Evolutionary conservation across 164 flowering plant species (phyloP).

Genomic region (Magnolia kwangsiensis): DNA sequence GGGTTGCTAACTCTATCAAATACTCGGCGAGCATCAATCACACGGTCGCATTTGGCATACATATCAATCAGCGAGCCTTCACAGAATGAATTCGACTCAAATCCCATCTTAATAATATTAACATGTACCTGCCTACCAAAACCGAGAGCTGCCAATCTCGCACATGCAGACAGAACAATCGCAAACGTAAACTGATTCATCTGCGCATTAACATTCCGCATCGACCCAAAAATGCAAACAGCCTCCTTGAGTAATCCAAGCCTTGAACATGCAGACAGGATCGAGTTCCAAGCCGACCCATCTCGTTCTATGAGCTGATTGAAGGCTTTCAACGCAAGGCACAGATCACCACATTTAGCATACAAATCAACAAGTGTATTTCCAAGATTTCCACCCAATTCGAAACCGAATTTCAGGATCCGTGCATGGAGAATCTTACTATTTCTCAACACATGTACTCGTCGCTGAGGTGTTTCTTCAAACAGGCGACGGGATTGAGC

Average conservation of each 20-base stretch:
- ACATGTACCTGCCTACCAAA: conserved; percentile 68
- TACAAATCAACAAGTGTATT: conserved; percentile 68
- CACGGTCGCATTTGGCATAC: conserved; percentile 59
- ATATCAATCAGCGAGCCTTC: conserved; percentile 70
- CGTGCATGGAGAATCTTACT: conserved; percentile 52
- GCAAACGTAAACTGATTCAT: conserved; percentile 74
- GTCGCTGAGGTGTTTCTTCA: conserved; percentile 54
- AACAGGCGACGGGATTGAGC: conserved; percentile 37
- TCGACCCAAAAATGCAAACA: conserved; percentile 34
- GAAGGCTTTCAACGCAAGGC: conserved; percentile 48
- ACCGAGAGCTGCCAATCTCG: conserved; percentile 32
- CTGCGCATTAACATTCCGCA: conserved; percentile 33
- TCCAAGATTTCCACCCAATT: conserved; percentile 47
- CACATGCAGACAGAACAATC: conserved; percentile 62
- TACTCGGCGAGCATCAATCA: conserved; percentile 49
- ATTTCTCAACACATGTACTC: conserved; percentile 22
- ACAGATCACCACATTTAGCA: conserved; percentile 65
- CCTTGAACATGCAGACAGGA: conserved; percentile 53
- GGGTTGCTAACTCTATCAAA: conserved; percentile 50
- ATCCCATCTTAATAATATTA: conserved; percentile 51
- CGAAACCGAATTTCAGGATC: conserved; percentile 44
- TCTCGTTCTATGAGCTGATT: conserved; percentile 39
- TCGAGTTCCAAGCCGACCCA: conserved; percentile 69
- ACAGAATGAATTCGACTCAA: conserved; percentile 49
- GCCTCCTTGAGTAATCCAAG: conserved; percentile 35